Evolutionary conservation across 345 rosid species (phyloP).

Genomic region (Trapa incisa): DNA sequence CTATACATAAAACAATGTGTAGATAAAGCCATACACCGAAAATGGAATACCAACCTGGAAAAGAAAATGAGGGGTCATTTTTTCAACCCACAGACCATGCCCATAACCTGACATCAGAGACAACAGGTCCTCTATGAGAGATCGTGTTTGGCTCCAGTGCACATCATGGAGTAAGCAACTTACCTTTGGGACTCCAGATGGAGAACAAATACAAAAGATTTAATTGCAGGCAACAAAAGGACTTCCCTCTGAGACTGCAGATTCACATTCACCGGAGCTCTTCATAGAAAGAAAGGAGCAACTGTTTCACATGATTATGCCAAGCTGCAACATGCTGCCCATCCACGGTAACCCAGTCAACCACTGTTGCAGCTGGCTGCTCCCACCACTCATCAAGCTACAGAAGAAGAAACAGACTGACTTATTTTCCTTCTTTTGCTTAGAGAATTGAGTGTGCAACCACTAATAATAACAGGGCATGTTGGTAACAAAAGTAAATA

Average conservation of each 20-base stretch:
- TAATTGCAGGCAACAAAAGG: neutral
- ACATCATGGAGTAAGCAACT: neutral
- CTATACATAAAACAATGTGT: neutral
- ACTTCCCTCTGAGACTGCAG: neutral
- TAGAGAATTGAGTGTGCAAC: no score
- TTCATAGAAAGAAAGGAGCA: slow-evolving; percentile 61
- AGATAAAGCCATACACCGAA: neutral
- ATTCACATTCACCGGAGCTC: slow-evolving; percentile 27
- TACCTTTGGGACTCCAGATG: neutral
- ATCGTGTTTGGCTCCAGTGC: neutral
- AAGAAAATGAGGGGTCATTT: neutral
- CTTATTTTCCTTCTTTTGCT: neutral
- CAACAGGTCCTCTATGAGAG: neutral
- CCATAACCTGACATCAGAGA: neutral
- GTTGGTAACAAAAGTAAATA: neutral
- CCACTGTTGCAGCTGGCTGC: slow-evolving; percentile 85
- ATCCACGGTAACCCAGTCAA: slow-evolving; percentile 81
- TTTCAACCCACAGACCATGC: neutral
- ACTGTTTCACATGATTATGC: slow-evolving; percentile 87
- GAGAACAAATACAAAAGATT: neutral
- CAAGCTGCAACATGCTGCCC: slow-evolving; percentile 76
- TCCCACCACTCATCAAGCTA: slow-evolving; percentile 97
- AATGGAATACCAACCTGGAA: neutral
- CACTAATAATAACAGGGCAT: neutral
- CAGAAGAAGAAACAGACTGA: slow-evolving; percentile 9